Conservation (phyloP, 768 basidiomycete genomes). For the Suillus variegatus region DNA sequence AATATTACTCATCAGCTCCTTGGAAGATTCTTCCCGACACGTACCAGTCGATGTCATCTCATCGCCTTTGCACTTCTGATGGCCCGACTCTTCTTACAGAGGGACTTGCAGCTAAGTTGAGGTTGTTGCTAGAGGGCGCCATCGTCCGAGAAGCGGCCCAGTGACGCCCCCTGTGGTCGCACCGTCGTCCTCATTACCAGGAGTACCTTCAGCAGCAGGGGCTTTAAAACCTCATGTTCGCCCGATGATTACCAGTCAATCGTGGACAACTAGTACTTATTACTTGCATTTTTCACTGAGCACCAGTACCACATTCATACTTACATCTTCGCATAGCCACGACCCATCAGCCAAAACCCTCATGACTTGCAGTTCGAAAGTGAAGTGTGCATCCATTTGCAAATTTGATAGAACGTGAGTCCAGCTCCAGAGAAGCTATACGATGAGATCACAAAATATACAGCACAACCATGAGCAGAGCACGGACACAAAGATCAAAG, state of each 20-base stretch:
- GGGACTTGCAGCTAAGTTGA: slow-evolving; percentile 57
- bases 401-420: slow-evolving; percentile 3
- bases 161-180: not conserved
- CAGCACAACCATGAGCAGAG: not conserved
- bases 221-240: not conserved
- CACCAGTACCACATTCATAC: not conserved
- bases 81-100: slow-evolving; percentile 70
- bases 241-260: not conserved
- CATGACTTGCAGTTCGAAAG: not conserved
- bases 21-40: slow-evolving; percentile 65
- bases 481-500: slow-evolving; percentile 2
- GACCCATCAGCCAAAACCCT: no score
- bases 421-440: not conserved
- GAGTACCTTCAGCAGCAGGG: not conserved
- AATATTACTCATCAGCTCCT: slow-evolving; percentile 2
- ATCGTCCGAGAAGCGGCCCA: slow-evolving; percentile 32
- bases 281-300: not conserved
- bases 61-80: slow-evolving; percentile 76
- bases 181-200: not conserved
- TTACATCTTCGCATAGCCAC: not conserved
- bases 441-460: slow-evolving; percentile 1
- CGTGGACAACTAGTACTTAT: not conserved
- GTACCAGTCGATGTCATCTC: slow-evolving; percentile 83
- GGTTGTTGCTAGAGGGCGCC: slow-evolving; percentile 35
- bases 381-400: not conserved